Conservation (phyloP, 2,329 filamentous ascomycete genomes). For the Ceratocystis harringtonii region DNA sequence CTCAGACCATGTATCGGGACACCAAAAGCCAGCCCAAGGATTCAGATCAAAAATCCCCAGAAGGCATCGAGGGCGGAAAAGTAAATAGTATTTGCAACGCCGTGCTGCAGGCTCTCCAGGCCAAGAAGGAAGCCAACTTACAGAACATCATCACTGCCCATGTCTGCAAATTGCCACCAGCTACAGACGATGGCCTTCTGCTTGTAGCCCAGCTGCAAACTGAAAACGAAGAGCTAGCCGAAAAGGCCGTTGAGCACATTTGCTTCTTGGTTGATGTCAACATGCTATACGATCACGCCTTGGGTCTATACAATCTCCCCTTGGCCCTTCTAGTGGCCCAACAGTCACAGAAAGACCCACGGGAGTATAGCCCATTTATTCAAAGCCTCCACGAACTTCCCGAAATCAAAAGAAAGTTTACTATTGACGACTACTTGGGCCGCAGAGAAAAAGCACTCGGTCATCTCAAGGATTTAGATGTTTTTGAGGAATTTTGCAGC, state of each 20-base stretch:
- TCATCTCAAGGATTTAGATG: constrained; percentile 58
- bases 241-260: constrained; percentile 87
- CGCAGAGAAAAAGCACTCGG: constrained; percentile 61
- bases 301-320: constrained; percentile 84
- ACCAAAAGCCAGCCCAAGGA: constrained; percentile 38
- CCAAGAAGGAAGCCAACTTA: constrained; percentile 38
- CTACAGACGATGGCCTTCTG: constrained; percentile 67
- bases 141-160: constrained; percentile 92
- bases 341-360: constrained; percentile 86
- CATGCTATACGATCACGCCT: constrained; percentile 73
- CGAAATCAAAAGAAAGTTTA: constrained; percentile 56
- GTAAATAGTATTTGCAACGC: constrained; percentile 82
- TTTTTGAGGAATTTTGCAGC: constrained; percentile 51
- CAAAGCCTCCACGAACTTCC: constrained; percentile 68
- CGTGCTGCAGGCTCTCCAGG: constrained; percentile 50
- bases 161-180: constrained; percentile 83
- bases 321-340: constrained; percentile 83
- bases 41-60: constrained; percentile 14
- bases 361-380: constrained; percentile 90
- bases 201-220: constrained; percentile 64
- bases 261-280: constrained; percentile 95
- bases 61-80: constrained; percentile 35
- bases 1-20: constrained; percentile 83
- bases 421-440: constrained; percentile 76
- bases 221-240: constrained; percentile 55